Percentiles rank a stretch among this genome's conserved stretches.
Evolutionary conservation across 805 yeast genomes (phyloP).

Genomic region (Saccharomycopsis oosterbeekiorum): DNA sequence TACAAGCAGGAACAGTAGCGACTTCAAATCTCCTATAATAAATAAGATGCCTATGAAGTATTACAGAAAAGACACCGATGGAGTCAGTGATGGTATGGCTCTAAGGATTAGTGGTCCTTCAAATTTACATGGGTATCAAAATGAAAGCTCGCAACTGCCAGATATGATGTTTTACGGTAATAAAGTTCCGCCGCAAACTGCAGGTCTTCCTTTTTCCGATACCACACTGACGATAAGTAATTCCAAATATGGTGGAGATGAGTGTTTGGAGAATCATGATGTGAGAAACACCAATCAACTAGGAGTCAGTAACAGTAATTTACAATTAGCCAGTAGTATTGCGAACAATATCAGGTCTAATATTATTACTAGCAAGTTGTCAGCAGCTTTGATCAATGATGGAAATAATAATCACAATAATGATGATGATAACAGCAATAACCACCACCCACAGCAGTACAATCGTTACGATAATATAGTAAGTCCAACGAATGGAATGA

Average conservation of each 20-base stretch:
- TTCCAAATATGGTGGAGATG: neutral
- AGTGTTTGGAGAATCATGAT: neutral
- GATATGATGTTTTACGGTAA: neutral
- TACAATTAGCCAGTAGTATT: neutral
- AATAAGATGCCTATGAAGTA: neutral
- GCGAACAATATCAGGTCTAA: neutral
- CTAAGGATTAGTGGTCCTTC: neutral
- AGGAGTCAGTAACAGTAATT: neutral
- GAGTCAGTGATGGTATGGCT: neutral
- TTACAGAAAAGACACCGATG: neutral
- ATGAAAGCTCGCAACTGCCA: neutral
- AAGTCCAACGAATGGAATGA: neutral
- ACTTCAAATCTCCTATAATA: neutral
- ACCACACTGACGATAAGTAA: neutral
- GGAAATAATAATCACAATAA: neutral
- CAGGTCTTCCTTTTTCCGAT: neutral
- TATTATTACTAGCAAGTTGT: neutral
- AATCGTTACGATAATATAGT: neutral
- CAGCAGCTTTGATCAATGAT: neutral
- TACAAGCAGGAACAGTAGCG: neutral
- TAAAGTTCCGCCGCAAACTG: neutral
- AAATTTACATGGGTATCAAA: neutral
- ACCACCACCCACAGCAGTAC: neutral
- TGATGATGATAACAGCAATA: neutral
- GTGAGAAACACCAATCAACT: neutral